phyloP scores from a whole-genome alignment of 257 asterid species.

The Voacanga thouarsii region DNA sequence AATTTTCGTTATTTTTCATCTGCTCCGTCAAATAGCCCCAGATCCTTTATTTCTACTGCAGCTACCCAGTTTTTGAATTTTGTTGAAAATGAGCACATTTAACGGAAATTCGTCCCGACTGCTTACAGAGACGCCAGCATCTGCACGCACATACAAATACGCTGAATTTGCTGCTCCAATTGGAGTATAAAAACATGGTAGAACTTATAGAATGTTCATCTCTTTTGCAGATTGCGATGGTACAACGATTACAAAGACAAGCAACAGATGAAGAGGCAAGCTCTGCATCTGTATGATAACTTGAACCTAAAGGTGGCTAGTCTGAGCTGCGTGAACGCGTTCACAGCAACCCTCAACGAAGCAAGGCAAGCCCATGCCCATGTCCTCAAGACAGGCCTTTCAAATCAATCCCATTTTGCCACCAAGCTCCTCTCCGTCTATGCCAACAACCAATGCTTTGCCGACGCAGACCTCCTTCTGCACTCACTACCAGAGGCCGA shows the following conservation, averaged over 20 bases:
- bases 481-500: conserved; percentile 36
- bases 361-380: conserved; percentile 56
- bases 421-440: conserved; percentile 57
- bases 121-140: no score
- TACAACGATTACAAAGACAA: neutral
- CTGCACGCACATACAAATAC: no score
- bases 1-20: no score
- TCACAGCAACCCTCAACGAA: conserved; percentile 36
- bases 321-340: conserved; percentile 23
- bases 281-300: conserved; percentile 1
- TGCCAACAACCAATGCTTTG: conserved; percentile 43
- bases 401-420: conserved; percentile 33
- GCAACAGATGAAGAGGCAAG: conserved; percentile 5
- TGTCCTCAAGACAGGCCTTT: conserved; percentile 53
- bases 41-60: no score
- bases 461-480: conserved; percentile 46
- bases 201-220: no score
- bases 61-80: no score
- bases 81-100: no score
- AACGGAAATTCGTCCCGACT: no score
- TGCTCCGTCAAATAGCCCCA: no score
- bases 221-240: neutral
- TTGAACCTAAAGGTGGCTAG: neutral
- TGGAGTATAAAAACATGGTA: no score
- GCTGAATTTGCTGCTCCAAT: no score